These are phyloP conservation scores for Aureobasidium pullulans DNA, from an alignment of 2,329 filamentous ascomycete species.

Conservation along the genomic window DNA sequence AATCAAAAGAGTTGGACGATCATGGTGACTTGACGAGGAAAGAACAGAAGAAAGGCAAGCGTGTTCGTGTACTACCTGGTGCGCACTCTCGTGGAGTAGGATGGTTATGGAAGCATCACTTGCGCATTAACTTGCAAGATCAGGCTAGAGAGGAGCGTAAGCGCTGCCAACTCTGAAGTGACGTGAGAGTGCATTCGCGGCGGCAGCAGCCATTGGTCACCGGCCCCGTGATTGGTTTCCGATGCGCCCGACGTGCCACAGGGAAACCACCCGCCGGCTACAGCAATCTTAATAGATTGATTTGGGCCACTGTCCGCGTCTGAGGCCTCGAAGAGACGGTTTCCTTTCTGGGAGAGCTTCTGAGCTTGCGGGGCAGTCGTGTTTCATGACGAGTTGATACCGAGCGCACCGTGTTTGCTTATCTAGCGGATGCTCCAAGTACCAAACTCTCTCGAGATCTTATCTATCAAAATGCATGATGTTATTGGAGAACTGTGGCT, in stretches of 20 bases:
- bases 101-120: neutral
- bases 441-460: too few species aligned
- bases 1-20: slow-evolving; percentile 4
- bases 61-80: neutral
- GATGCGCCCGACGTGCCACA: neutral
- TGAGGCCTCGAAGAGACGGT: neutral
- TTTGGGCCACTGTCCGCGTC: neutral
- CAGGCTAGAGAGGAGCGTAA: slow-evolving; percentile 8
- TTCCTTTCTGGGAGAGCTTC: neutral
- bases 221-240: neutral
- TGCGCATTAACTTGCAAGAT: neutral
- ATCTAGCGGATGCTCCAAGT: too few species aligned
- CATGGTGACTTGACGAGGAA: neutral
- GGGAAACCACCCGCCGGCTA: neutral
- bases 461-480: too few species aligned
- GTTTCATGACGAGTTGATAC: neutral
- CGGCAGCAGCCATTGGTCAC: neutral
- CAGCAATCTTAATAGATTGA: neutral
- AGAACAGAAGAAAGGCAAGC: neutral
- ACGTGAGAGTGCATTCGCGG: slow-evolving; percentile 10
- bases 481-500: too few species aligned
- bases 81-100: neutral
- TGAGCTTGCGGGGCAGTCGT: neutral
- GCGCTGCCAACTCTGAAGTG: slow-evolving; percentile 9
- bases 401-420: too few species aligned